Evolutionary conservation across 2,329 filamentous ascomycete genomes (phyloP), one percentile per base, ranked within the genome.

Genomic region (Fusarium luffae): DNA sequence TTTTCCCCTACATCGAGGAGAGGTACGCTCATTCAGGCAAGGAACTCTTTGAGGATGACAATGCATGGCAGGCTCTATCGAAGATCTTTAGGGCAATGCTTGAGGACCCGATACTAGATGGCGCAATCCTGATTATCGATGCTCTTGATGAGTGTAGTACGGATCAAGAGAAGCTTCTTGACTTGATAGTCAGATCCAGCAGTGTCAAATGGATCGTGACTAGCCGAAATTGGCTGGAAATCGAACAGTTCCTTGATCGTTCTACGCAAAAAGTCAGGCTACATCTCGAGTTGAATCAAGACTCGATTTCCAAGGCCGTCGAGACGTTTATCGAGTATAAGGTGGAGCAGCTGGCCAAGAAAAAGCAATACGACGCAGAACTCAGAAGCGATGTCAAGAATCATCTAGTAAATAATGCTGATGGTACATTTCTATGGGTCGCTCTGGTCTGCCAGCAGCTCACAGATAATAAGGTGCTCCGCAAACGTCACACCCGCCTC

Each of bases 181-280:
- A 9, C 13, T 16, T 43, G 4, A 16, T 43, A 16, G 19, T 19
- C 7, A 19, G 0, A 1, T 23, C 19, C 4, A 23, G 21, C 7
- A 23, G 12, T 4, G 41, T 23, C 13, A 43, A 23, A 5, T 43
- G 41, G 41, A 19, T 43, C 1, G 41, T 43, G 19, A 14, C 19
- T 0, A 43, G 41, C 14, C 19, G 41, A 2, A 43, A 43, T 7
- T 43, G 19, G 19, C 19, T 0, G 0, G 14, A 19, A 3, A 43
- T 43, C 1, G n/a, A 23, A 14, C 12, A 43, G 7, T 19, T 0
- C 0, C 5, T 43, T 0, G 19, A 23, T 3, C 12, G 12, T 1
- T 19, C 21, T 0, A 5, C 19, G 4, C n/a, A 43, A 14, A 19
- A 23, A 1, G 5, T 43, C 14, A 43, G 7, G 3, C 4, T 43